A percentile compares a stretch with the other conserved stretches of the same genome.
Evolutionary conservation across 116 monocot species (phyloP).

Genomic region (Papilionanthe hybrid): DNA sequence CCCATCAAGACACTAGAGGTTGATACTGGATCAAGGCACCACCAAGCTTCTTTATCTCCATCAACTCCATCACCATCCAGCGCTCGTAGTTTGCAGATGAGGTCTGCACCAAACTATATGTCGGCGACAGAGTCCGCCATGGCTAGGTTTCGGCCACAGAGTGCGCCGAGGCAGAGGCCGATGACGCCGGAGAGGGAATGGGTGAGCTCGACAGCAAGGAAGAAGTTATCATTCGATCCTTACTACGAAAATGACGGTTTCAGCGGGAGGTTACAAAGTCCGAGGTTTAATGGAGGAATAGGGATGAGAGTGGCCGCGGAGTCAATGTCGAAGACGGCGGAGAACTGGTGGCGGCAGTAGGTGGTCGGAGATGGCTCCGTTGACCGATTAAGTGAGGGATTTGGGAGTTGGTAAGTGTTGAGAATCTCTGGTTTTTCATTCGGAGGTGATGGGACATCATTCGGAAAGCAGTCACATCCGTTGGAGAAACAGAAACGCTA

Average conservation of each 20-base stretch:
- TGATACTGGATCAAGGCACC: conserved; percentile 20
- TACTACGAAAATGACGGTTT: neutral
- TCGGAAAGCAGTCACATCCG: neutral
- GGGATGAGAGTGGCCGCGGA: conserved; percentile 42
- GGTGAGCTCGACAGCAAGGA: conserved; percentile 28
- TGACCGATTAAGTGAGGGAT: conserved; percentile 14
- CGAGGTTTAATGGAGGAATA: conserved; percentile 68
- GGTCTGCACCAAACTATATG: conserved; percentile 23
- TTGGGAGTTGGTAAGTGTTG: neutral
- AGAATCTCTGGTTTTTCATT: no score
- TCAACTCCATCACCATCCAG: conserved; percentile 77
- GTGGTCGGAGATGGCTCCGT: conserved; percentile 68
- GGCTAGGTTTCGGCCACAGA: conserved; percentile 8
- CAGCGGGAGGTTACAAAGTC: conserved; percentile 40
- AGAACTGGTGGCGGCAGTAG: conserved; percentile 56
- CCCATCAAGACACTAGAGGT: conserved; percentile 81
- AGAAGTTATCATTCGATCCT: conserved; percentile 67
- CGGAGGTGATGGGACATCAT: conserved; percentile 5
- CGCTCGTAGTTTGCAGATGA: conserved; percentile 50
- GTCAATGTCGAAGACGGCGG: conserved; percentile 47
- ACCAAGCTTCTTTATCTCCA: conserved; percentile 28
- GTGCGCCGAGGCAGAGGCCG: conserved; percentile 11
- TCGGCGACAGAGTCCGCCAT: conserved; percentile 10
- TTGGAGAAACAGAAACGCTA: neutral
- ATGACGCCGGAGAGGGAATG: conserved; percentile 13